A percentile compares a stretch with the other conserved stretches of the same genome.
These are phyloP conservation scores for Aspergillus floridensis DNA, from an alignment of 2,329 filamentous ascomycete genomes.

Conservation along the genomic window DNA sequence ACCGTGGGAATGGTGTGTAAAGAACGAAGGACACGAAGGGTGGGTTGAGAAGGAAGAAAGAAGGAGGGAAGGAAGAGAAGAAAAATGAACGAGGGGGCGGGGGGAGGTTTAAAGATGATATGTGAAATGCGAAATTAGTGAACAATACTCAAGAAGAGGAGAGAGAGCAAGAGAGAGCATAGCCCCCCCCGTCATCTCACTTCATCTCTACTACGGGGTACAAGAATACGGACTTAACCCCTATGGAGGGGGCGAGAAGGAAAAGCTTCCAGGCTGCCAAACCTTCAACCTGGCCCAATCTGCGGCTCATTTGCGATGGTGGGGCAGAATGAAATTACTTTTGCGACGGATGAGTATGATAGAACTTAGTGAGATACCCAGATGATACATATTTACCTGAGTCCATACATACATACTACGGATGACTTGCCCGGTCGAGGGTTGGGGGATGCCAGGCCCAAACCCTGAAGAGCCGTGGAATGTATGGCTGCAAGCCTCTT, in stretches of 20 bases:
- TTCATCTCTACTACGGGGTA: not conserved
- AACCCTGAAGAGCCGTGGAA: constrained; percentile 4
- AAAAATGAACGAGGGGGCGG: constrained; percentile 10
- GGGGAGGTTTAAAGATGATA: constrained; percentile 11
- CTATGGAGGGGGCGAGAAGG: constrained; percentile 1
- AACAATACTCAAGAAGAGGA: no score
- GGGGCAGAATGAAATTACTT: constrained; percentile 4
- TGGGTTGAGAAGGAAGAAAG: constrained; percentile 9
- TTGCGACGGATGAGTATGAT: no score
- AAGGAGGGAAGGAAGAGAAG: constrained; percentile 16
- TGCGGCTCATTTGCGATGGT: constrained; percentile 8
- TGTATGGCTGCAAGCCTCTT: constrained; percentile 1
- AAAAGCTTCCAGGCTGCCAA: not conserved
- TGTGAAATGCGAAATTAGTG: not conserved
- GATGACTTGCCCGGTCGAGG: not conserved
- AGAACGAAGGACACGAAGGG: constrained; percentile 7
- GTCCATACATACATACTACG: not conserved
- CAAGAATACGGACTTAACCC: not conserved
- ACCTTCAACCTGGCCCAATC: constrained; percentile 2
- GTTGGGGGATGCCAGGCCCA: not conserved
- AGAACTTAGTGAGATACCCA: not conserved
- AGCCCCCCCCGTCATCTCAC: not conserved
- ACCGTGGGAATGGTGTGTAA: constrained; percentile 17
- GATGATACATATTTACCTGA: not conserved
- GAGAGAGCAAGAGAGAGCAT: not conserved